Evolutionary conservation across 225 moss, liverwort and hornwort genomes (phyloP).

Genomic region (Lunularia cruciata): DNA sequence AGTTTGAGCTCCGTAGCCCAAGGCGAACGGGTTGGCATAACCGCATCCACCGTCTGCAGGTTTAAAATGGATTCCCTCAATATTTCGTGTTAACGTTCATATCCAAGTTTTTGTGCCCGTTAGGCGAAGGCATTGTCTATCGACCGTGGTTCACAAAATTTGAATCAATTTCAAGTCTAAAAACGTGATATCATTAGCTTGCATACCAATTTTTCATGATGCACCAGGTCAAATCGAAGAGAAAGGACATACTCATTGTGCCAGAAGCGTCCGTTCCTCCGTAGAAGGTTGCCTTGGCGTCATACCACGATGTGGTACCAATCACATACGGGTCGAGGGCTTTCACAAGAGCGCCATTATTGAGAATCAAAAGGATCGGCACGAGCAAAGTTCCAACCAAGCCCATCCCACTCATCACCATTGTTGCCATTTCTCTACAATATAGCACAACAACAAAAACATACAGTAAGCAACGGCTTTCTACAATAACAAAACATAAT

Average conservation of each 20-base stretch:
- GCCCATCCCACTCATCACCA: not conserved
- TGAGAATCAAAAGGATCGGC: not conserved
- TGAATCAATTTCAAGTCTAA: too few species aligned
- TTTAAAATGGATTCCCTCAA: too few species aligned
- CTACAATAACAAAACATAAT: too few species aligned
- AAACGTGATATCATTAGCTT: too few species aligned
- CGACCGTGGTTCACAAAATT: too few species aligned
- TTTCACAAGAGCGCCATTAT: not conserved
- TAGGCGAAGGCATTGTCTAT: too few species aligned
- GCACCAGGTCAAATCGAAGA: too few species aligned
- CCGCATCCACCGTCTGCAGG: slow-evolving; percentile 42
- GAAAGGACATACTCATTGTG: slow-evolving; percentile 17
- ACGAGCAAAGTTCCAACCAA: slow-evolving; percentile 6
- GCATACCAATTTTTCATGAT: too few species aligned
- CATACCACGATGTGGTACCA: slow-evolving; percentile 1
- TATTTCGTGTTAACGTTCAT: too few species aligned
- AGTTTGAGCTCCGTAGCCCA: slow-evolving; percentile 41
- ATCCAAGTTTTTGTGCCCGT: too few species aligned
- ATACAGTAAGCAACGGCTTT: too few species aligned
- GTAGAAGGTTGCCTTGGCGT: slow-evolving; percentile 10
- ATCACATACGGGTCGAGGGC: slow-evolving; percentile 7
- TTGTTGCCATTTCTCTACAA: slow-evolving; percentile 20
- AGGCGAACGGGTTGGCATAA: slow-evolving; percentile 30
- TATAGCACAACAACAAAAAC: too few species aligned
- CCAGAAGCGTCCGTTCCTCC: slow-evolving; percentile 19